These are phyloP conservation scores for Scopulariopsis brevicaulis DNA, from an alignment of 2,329 filamentous ascomycete genomes.

Conservation along the genomic window DNA sequence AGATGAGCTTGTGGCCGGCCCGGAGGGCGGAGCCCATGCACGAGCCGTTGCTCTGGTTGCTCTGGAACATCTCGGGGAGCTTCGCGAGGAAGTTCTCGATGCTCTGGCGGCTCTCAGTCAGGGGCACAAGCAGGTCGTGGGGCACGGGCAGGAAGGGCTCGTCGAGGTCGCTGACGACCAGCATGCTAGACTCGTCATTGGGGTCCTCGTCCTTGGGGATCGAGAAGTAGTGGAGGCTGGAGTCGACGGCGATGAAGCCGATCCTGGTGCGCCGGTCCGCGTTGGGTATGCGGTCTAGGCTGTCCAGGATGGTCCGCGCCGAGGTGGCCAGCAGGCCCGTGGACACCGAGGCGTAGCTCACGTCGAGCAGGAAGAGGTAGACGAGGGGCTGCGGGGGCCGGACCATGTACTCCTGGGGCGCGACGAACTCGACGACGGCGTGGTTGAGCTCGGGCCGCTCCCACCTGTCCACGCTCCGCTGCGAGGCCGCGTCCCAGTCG, in stretches of 20 bases:
- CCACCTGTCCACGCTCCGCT: slow-evolving; percentile 88
- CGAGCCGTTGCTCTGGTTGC: slow-evolving; percentile 80
- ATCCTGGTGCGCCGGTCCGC: slow-evolving; percentile 85
- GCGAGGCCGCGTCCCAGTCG: slow-evolving; percentile 89
- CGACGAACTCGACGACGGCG: slow-evolving; percentile 94
- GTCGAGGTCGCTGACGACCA: slow-evolving; percentile 89
- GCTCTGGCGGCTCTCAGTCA: slow-evolving; percentile 80
- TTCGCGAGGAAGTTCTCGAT: slow-evolving; percentile 86
- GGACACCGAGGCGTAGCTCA: slow-evolving; percentile 81
- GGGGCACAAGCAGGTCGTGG: slow-evolving; percentile 77
- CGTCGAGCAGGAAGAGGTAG: slow-evolving; percentile 91
- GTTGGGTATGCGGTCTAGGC: slow-evolving; percentile 95
- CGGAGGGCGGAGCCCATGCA: slow-evolving; percentile 90
- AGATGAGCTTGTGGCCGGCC: slow-evolving; percentile 92
- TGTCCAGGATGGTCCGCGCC: slow-evolving; percentile 88
- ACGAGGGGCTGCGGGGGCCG: slow-evolving; percentile 90
- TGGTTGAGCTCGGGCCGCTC: slow-evolving; percentile 88
- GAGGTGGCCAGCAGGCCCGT: slow-evolving; percentile 86
- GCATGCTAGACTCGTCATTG: slow-evolving; percentile 75
- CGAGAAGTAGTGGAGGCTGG: slow-evolving; percentile 90
- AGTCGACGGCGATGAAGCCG: slow-evolving; percentile 92
- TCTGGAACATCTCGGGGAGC: slow-evolving; percentile 93
- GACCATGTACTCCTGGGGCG: slow-evolving; percentile 99
- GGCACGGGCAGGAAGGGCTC: slow-evolving; percentile 95
- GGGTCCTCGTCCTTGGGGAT: slow-evolving; percentile 83